Evolutionary conservation across 805 yeast species (phyloP), one percentile per base, ranked within the genome.

Genomic region (Maudiozyma barnettii): DNA sequence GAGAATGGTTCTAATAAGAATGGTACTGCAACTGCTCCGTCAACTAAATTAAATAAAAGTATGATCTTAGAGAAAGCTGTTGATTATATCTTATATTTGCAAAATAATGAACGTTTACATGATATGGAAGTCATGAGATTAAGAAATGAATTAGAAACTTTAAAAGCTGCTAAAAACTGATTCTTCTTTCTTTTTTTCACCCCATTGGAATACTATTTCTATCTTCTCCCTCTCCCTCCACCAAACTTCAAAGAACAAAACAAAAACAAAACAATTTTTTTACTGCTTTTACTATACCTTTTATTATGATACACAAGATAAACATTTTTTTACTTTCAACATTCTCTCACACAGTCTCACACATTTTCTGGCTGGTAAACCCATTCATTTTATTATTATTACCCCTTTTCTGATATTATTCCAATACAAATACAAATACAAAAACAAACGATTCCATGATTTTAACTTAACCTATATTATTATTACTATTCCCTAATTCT

Each of bases 31-130:
- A 23, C 45, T n/a, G 39, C 33, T 23, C 18, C 43, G 2, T 38
- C 48, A 5, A 71, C 77, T 36, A 73, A 72, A 54, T 62, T 81
- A 44, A 82, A 82, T 60, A 82, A 82, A 61, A 75, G 82, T 41
- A 75, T 77, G 75, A 80, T 81, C 50, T 65, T 82, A 53, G 87
- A 82, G 55, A 77, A 78, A 59, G 87, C 86, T n/a, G 81, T 78
- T 2, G 75, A 75, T 43, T 82, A 82, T 56, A 71, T 82, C 39
- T 56, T 74, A 43, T 67, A 70, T 52, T 60, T 82, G 50, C 81
- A 78, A 55, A 70, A 71, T 33, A 74, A 73, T 50, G 78, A 78
- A 55, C 57, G 64, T 36, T 51, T 61, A 20, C 57, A 58, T 49
- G 64, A 60, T 44, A 54, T 61, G 60, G 66, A 61, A 46, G 64